phyloP scores from a whole-genome alignment of 2,329 filamentous ascomycete species.

The Penicillium nordicum region DNA sequence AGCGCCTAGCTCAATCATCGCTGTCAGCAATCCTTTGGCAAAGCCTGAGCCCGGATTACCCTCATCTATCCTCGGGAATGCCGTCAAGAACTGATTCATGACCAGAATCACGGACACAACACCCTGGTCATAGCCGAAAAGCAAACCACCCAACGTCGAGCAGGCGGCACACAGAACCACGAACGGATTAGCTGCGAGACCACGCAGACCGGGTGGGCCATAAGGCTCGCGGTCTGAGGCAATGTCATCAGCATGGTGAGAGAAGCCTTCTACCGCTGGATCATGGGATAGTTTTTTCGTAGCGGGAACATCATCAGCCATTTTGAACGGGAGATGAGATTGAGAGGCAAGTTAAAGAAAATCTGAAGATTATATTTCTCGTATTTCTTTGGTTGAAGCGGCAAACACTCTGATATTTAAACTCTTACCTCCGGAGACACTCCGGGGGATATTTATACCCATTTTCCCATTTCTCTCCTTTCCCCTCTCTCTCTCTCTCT shows the following conservation, averaged over 20 bases:
- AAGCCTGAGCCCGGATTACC: constrained; percentile 39
- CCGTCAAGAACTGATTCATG: constrained; percentile 51
- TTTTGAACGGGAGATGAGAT: constrained; percentile 2
- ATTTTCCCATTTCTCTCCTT: not conserved
- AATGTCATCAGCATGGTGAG: constrained; percentile 35
- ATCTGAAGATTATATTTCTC: not conserved
- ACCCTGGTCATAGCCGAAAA: constrained; percentile 51
- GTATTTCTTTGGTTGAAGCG: not conserved
- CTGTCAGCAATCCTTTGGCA: constrained; percentile 49
- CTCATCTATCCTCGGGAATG: constrained; percentile 45
- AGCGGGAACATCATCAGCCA: constrained; percentile 20
- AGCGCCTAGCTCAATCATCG: constrained; percentile 56
- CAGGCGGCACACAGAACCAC: constrained; percentile 52
- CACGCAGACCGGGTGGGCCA: constrained; percentile 42
- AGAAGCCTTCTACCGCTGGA: constrained; percentile 26
- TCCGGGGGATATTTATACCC: constrained; percentile 1
- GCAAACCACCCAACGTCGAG: constrained; percentile 49
- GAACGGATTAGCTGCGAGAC: constrained; percentile 49
- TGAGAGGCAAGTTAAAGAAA: not conserved
- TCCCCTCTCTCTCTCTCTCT: too few species aligned
- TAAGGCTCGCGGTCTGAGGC: constrained; percentile 31
- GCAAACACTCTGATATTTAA: not conserved
- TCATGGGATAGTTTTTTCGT: constrained; percentile 20
- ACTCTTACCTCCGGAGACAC: not conserved
- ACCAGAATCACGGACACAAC: constrained; percentile 49